A percentile compares a stretch with the other conserved stretches of the same genome.
These are phyloP conservation scores for Entomortierella parvispora DNA, from an alignment of 192 early-diverging fungal species.

Conservation along the genomic window DNA sequence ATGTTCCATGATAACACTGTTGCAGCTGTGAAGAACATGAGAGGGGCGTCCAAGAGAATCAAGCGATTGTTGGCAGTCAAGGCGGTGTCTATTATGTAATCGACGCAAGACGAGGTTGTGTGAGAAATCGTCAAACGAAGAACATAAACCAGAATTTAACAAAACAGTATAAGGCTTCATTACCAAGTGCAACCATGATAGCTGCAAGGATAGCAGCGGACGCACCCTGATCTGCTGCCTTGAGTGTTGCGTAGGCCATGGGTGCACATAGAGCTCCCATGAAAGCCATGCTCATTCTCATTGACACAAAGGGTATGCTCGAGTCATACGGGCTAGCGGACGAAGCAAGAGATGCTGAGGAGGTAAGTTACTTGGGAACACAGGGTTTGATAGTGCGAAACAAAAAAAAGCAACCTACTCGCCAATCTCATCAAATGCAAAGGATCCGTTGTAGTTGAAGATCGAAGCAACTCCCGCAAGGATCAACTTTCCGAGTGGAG, in stretches of 20 bases:
- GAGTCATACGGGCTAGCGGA: neutral
- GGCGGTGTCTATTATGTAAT: slow-evolving; percentile 80
- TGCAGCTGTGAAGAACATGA: slow-evolving; percentile 85
- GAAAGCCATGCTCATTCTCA: slow-evolving; percentile 80
- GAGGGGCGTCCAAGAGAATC: slow-evolving; percentile 88
- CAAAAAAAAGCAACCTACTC: slow-evolving; percentile 49
- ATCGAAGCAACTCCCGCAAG: slow-evolving; percentile 67
- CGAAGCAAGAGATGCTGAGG: too few relatives aligned
- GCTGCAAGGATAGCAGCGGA: slow-evolving; percentile 79
- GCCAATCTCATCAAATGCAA: slow-evolving; percentile 90
- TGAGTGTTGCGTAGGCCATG: slow-evolving; percentile 81
- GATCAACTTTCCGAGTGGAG: slow-evolving; percentile 56
- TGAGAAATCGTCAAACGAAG: neutral
- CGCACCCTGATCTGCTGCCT: slow-evolving; percentile 76
- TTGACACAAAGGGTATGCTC: slow-evolving; percentile 80
- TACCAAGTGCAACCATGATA: slow-evolving; percentile 81
- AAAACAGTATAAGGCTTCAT: neutral
- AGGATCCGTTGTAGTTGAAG: slow-evolving; percentile 85
- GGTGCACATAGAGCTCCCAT: slow-evolving; percentile 83
- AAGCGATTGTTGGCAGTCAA: slow-evolving; percentile 90
- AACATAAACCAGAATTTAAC: neutral
- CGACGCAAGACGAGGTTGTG: too few relatives aligned
- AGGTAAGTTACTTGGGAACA: slow-evolving; percentile 52
- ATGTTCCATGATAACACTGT: slow-evolving; percentile 82
- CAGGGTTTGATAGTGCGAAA: slow-evolving; percentile 11